A percentile compares a stretch with the other conserved stretches of the same genome.
Evolutionary conservation across 345 rosid genomes (phyloP).

Genomic region (Populus euphratica): DNA sequence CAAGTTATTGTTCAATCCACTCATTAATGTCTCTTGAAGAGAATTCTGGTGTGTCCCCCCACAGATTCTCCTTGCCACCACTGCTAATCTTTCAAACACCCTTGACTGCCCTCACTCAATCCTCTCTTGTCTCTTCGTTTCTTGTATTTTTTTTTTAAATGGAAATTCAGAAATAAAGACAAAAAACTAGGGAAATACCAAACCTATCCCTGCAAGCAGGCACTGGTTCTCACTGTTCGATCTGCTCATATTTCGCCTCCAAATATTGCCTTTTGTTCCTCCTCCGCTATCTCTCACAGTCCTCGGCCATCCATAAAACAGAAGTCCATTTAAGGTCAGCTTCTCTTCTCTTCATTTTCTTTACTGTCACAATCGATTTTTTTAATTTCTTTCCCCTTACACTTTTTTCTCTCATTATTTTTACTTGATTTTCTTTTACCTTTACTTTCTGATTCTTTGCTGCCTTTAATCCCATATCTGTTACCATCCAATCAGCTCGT

Average conservation of each 20-base stretch:
- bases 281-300: constrained; percentile 1
- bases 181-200: background rate
- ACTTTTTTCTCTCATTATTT: background rate
- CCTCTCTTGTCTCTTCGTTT: background rate
- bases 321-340: constrained; percentile 18
- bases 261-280: background rate
- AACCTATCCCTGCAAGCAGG: background rate
- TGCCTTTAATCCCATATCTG: background rate
- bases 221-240: background rate
- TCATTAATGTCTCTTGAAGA: too few species aligned
- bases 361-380: background rate
- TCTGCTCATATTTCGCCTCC: background rate
- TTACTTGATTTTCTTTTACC: background rate
- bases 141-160: background rate
- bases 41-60: too few species aligned
- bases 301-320: background rate
- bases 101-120: background rate
- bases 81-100: background rate
- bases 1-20: too few species aligned
- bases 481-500: constrained; percentile 16
- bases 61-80: too few species aligned
- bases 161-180: background rate
- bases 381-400: background rate
- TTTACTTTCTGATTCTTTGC: constrained; percentile 10
- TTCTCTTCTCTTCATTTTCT: background rate